Percentiles rank a stretch among this genome's conserved stretches.
These are phyloP conservation scores for Paradendryphiella salina DNA, from an alignment of 2,329 filamentous ascomycete genomes.

Conservation along the genomic window DNA sequence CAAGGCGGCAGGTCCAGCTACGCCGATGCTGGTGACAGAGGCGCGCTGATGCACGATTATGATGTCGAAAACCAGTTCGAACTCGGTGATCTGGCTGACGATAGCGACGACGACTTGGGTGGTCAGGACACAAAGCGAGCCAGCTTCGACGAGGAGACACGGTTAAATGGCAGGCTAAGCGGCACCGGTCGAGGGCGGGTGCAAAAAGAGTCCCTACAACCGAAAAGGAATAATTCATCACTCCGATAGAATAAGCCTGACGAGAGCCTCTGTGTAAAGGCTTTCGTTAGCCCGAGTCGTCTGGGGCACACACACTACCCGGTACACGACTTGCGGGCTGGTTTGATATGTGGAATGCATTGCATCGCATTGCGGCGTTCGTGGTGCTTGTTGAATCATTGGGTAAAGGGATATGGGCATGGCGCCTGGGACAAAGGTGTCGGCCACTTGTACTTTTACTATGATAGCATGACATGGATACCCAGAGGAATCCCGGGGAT, in stretches of 20 bases:
- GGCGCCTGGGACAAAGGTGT: constrained; percentile 8
- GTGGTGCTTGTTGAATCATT: constrained; percentile 9
- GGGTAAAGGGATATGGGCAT: constrained; percentile 1
- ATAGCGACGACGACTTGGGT: constrained; percentile 52
- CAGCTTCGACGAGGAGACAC: constrained; percentile 18
- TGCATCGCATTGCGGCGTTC: constrained; percentile 20
- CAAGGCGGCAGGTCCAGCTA: constrained; percentile 18
- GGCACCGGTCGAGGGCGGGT: constrained; percentile 35
- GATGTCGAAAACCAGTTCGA: constrained; percentile 78
- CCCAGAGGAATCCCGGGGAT: constrained; percentile 11
- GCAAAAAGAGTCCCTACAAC: constrained; percentile 36
- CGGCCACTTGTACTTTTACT: constrained; percentile 20
- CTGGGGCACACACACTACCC: background rate
- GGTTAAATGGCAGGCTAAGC: constrained; percentile 26
- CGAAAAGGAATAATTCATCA: constrained; percentile 27
- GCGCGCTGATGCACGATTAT: constrained; percentile 84
- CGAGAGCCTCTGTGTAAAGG: background rate
- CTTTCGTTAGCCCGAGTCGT: background rate
- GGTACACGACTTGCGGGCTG: constrained; percentile 1
- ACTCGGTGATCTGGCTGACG: constrained; percentile 76
- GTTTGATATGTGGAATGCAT: constrained; percentile 1
- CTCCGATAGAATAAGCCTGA: constrained; percentile 15
- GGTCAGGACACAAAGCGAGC: constrained; percentile 19
- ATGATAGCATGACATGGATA: constrained; percentile 19
- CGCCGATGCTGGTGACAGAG: constrained; percentile 61